Base-by-base conservation (phyloP, 371 early-diverging fungal genomes). In the Lichtheimia ornata region DNA sequence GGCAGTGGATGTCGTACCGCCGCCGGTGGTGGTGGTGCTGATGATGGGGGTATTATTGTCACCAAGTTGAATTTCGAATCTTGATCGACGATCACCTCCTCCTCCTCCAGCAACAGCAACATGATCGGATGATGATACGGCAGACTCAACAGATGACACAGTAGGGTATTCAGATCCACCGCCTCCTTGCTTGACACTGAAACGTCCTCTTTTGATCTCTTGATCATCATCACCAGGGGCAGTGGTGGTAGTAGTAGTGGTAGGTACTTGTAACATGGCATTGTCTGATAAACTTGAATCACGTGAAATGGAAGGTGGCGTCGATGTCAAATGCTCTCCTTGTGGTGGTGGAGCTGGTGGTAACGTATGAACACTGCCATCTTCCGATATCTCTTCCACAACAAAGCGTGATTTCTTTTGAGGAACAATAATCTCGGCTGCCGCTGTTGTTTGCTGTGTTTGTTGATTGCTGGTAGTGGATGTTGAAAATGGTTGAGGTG, bases 331-430 rank as follows among this genome's bases (percentile, higher is more conserved):
- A 7, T 47, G 12, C 12, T 47, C 47, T 2, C 35, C 35, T 35
- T 35, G 35, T 6, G 2, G 1, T 2, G 35, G 35, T n/a, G 47
- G 47, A 9, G 2, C 22, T 2, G 35, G 35, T n/a, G 47, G 47
- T 22, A n/a, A 5, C 2, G 47, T 47, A 22, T 18, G n/a, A 22
- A n/a, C 14, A 15, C 7, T 18, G 22, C 56, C 22, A 4, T 61
- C 61, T 24, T 44, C 47, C 9, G 69, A 61, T 15, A 61, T 53
- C 15, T 75, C 77, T 45, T 77, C 76, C 20, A 78, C 63, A 12
- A 81, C 78, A 62, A 81, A 81, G 6, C 78, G 73, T 24, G 77
- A 76, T 57, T 74, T 73, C 13, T 69, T 60, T 28, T 41, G 59
- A 18, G 43, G 59, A n/a, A 62, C 42, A 28, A 57, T 47, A 6